Evolutionary conservation across 345 rosid genomes (phyloP).

Genomic region (Firmiana major): DNA sequence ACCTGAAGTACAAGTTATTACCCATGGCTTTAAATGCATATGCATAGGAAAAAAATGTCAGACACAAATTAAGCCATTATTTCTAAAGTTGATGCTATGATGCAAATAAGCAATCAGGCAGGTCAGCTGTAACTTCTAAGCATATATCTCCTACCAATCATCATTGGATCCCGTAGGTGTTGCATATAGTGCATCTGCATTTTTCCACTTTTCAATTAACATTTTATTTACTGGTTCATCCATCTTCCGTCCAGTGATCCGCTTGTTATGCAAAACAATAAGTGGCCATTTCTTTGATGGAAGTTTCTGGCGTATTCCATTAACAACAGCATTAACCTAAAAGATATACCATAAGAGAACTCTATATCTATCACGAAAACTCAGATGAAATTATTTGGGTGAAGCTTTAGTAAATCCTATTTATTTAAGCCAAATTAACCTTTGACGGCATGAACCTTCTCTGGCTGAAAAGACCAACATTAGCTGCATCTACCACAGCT

Average conservation of each 20-base stretch:
- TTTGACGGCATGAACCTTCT: conserved; percentile 47
- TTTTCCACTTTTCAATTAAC: conserved; percentile 57
- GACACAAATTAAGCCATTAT: not conserved
- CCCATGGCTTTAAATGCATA: conserved; percentile 17
- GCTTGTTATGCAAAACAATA: conserved; percentile 58
- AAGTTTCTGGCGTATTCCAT: conserved; percentile 53
- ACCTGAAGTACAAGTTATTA: conserved; percentile 51
- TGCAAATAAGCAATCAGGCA: conserved; percentile 1
- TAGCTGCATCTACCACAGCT: conserved; percentile 70
- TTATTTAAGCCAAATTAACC: conserved; percentile 30
- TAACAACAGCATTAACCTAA: conserved; percentile 54
- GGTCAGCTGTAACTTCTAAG: not conserved
- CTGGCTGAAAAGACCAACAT: conserved; percentile 54
- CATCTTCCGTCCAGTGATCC: conserved; percentile 44
- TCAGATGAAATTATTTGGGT: not conserved
- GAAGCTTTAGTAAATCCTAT: not conserved
- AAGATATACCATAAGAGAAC: conserved; percentile 9
- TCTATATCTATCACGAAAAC: not conserved
- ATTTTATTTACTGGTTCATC: conserved; percentile 36
- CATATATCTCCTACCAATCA: conserved; percentile 52
- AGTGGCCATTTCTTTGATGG: conserved; percentile 69
- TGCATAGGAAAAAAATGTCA: not conserved
- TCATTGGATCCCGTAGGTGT: conserved; percentile 76
- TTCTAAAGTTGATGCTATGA: conserved; percentile 4
- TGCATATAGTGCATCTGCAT: conserved; percentile 57